Percentiles rank a stretch among this genome's conserved stretches.
These are phyloP conservation scores for Gynochthodes officinalis DNA, from an alignment of 257 asterid genomes.

Conservation along the genomic window DNA sequence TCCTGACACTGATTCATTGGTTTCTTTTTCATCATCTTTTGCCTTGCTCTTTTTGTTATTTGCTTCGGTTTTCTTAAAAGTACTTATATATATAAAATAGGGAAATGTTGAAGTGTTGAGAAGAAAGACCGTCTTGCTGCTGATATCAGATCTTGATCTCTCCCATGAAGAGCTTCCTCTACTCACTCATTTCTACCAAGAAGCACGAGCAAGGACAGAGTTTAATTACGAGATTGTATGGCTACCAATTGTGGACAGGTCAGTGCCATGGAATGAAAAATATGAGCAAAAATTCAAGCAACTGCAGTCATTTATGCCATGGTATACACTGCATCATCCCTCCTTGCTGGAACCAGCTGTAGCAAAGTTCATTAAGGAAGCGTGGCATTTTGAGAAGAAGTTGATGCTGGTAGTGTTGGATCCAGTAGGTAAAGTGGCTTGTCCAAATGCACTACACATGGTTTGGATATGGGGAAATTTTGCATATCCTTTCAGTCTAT, in stretches of 20 bases:
- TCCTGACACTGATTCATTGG: not conserved
- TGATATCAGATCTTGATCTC: slow-evolving; percentile 65
- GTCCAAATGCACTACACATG: slow-evolving; percentile 66
- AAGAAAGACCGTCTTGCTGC: slow-evolving; percentile 64
- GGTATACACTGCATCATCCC: slow-evolving; percentile 71
- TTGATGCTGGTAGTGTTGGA: slow-evolving; percentile 70
- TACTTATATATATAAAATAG: slow-evolving; percentile 18
- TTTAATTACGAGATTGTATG: slow-evolving; percentile 68
- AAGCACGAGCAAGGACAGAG: slow-evolving; percentile 39
- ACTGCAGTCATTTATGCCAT: slow-evolving; percentile 60
- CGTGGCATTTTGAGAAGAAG: slow-evolving; percentile 68
- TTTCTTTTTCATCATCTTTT: not conserved
- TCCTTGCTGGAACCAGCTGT: slow-evolving; percentile 64
- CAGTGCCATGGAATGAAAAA: slow-evolving; percentile 33
- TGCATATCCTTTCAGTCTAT: slow-evolving; percentile 61
- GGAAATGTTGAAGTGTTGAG: slow-evolving; percentile 49
- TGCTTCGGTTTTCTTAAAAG: not conserved
- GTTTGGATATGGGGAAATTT: slow-evolving; percentile 78
- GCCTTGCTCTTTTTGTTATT: not conserved
- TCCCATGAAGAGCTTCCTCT: slow-evolving; percentile 53
- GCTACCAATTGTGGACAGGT: slow-evolving; percentile 58
- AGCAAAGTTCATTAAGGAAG: slow-evolving; percentile 47
- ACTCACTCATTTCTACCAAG: slow-evolving; percentile 43
- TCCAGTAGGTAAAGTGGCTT: slow-evolving; percentile 56
- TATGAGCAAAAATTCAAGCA: slow-evolving; percentile 37